These are phyloP conservation scores for Micractinium sp. DNA, from an alignment of 139 green algal genomes.

Conservation along the genomic window DNA sequence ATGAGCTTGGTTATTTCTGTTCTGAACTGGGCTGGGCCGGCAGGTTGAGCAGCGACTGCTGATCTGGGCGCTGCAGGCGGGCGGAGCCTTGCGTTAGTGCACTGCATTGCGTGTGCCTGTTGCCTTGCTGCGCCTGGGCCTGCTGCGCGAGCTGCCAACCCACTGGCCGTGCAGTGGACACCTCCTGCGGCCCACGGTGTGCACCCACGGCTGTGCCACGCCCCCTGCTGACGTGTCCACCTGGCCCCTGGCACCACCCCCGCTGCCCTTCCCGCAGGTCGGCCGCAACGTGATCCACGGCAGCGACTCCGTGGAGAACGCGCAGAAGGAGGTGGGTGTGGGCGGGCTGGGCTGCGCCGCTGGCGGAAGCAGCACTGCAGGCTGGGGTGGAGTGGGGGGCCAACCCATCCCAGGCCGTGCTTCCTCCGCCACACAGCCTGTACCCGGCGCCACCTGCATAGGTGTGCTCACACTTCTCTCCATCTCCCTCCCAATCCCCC, in stretches of 20 bases:
- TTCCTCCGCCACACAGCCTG: too few relatives aligned
- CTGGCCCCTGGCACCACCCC: background rate
- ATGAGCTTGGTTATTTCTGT: too few relatives aligned
- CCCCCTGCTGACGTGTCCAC: background rate
- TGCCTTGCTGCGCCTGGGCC: too few relatives aligned
- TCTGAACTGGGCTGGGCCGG: too few relatives aligned
- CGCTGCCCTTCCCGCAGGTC: background rate
- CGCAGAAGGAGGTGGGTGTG: conserved; percentile 88
- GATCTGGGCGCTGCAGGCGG: too few relatives aligned
- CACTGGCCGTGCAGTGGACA: too few relatives aligned
- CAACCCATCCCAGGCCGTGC: too few relatives aligned
- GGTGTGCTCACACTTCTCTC: background rate
- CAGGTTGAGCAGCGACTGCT: too few relatives aligned
- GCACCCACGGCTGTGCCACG: background rate
- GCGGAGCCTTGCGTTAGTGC: too few relatives aligned
- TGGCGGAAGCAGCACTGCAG: background rate
- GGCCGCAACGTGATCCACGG: conserved; percentile 20
- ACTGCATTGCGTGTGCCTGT: too few relatives aligned
- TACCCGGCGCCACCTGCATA: too few relatives aligned
- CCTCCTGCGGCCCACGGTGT: background rate
- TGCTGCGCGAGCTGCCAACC: too few relatives aligned
- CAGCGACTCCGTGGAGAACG: conserved; percentile 93
- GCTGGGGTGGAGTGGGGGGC: background rate
- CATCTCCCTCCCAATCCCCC: background rate
- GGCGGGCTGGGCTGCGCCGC: background rate